A percentile compares a stretch with the other conserved stretches of the same genome.
Conservation (phyloP, 2,329 filamentous ascomycete species). For the Fusarium fracticaudum region DNA sequence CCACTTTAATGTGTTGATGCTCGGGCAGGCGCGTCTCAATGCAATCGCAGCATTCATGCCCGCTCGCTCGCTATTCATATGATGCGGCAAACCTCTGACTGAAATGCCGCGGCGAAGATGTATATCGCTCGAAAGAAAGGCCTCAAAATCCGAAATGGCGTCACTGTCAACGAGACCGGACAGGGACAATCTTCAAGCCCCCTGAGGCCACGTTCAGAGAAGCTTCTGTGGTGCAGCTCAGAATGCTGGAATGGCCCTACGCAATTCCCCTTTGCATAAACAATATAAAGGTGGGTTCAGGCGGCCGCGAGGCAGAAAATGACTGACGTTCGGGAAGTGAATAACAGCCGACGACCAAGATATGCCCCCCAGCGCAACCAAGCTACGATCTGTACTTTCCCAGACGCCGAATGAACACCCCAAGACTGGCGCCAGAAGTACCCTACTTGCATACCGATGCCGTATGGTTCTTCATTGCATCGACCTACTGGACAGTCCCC, state of each 20-base stretch:
- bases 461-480: background rate
- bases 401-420: background rate
- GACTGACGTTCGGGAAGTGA: background rate
- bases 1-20: background rate
- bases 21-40: background rate
- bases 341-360: background rate
- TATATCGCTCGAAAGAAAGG: rapidly evolving
- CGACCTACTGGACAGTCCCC: no score
- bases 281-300: background rate
- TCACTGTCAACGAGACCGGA: background rate
- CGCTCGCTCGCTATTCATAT: background rate
- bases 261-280: background rate
- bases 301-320: background rate
- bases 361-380: background rate
- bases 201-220: background rate
- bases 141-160: background rate
- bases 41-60: background rate
- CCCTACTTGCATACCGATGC: background rate
- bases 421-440: background rate
- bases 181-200: background rate
- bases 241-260: background rate
- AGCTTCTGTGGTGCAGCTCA: background rate
- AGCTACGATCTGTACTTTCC: background rate
- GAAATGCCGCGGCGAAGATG: background rate
- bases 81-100: background rate